Evolutionary conservation across 1,139 yeast species (phyloP).

Genomic region (Yamadazyma sp.): DNA sequence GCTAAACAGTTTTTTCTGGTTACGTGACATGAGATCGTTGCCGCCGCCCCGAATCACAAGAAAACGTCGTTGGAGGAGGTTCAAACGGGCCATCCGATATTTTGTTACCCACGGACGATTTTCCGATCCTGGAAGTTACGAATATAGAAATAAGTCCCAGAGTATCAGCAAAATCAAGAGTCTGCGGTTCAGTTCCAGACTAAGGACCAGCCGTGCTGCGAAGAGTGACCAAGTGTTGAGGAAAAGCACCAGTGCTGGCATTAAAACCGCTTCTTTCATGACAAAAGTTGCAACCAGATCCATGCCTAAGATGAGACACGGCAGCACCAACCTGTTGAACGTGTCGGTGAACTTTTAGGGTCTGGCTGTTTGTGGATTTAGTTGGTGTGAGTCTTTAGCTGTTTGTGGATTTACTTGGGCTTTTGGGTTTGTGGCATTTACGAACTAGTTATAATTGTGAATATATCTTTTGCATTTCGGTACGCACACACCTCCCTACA

Average conservation of each 20-base stretch:
- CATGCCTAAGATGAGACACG: slow-evolving; percentile 19
- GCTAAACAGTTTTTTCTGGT: neutral
- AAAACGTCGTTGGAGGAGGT: slow-evolving; percentile 36
- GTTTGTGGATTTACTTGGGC: neutral
- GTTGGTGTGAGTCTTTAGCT: neutral
- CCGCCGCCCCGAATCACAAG: slow-evolving; percentile 47
- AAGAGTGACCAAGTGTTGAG: slow-evolving; percentile 16
- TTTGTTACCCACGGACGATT: slow-evolving; percentile 30
- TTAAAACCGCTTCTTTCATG: slow-evolving; percentile 24
- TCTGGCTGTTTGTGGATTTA: neutral
- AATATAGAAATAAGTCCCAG: slow-evolving; percentile 19
- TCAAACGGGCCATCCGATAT: slow-evolving; percentile 29
- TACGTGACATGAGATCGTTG: slow-evolving; percentile 33
- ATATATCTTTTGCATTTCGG: neutral
- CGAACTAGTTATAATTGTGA: too few relatives aligned
- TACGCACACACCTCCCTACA: neutral
- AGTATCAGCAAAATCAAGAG: slow-evolving; percentile 25
- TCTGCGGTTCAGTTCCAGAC: slow-evolving; percentile 23
- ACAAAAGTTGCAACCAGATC: slow-evolving; percentile 24
- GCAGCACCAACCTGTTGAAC: slow-evolving; percentile 16
- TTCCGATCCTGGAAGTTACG: slow-evolving; percentile 31
- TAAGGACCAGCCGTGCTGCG: slow-evolving; percentile 18
- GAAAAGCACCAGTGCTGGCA: slow-evolving; percentile 25
- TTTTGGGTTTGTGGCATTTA: too few relatives aligned
- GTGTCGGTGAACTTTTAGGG: slow-evolving; percentile 18